phyloP scores from a whole-genome alignment of 2,329 filamentous ascomycete genomes.

The Pyricularia pennisetigena region DNA sequence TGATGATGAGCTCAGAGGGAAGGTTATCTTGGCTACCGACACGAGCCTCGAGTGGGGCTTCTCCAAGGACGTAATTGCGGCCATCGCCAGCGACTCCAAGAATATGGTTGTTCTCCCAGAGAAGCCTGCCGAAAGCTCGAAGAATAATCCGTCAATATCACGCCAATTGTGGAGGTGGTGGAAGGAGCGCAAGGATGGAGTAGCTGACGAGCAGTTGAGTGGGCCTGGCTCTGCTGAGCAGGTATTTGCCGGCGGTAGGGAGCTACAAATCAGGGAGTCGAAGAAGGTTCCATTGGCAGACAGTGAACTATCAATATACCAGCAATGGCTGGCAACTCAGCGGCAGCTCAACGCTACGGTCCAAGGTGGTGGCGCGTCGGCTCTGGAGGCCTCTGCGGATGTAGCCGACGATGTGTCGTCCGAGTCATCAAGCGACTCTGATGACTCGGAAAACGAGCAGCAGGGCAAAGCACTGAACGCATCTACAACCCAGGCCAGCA shows the following conservation, averaged over 20 bases:
- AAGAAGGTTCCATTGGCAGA: conserved; percentile 59
- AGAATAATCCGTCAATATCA: conserved; percentile 49
- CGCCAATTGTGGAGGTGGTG: conserved; percentile 74
- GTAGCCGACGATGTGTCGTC: conserved; percentile 71
- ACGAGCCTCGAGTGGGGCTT: conserved; percentile 91
- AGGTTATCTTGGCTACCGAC: conserved; percentile 87
- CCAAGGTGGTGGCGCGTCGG: conserved; percentile 54
- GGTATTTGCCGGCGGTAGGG: conserved; percentile 53
- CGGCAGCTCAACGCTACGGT: conserved; percentile 76
- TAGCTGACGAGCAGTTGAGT: conserved; percentile 39
- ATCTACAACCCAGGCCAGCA: conserved; percentile 71
- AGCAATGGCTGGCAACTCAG: conserved; percentile 86
- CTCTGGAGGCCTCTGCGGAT: conserved; percentile 60
- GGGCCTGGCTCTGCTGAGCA: conserved; percentile 32
- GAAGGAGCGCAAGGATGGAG: conserved; percentile 52
- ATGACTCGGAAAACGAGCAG: conserved; percentile 81
- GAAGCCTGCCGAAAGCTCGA: conserved; percentile 39
- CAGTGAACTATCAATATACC: conserved; percentile 71
- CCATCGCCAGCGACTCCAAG: conserved; percentile 63
- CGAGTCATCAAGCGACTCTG: conserved; percentile 75
- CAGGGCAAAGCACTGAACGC: conserved; percentile 89
- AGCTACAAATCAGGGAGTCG: conserved; percentile 51
- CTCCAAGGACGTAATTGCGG: conserved; percentile 68
- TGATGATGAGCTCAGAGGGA: conserved; percentile 26
- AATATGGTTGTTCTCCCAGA: conserved; percentile 89